Evolutionary conservation across 164 flowering plant species (phyloP), one percentile per base, ranked within the genome.

Genomic region (Vitis rotundifolia): DNA sequence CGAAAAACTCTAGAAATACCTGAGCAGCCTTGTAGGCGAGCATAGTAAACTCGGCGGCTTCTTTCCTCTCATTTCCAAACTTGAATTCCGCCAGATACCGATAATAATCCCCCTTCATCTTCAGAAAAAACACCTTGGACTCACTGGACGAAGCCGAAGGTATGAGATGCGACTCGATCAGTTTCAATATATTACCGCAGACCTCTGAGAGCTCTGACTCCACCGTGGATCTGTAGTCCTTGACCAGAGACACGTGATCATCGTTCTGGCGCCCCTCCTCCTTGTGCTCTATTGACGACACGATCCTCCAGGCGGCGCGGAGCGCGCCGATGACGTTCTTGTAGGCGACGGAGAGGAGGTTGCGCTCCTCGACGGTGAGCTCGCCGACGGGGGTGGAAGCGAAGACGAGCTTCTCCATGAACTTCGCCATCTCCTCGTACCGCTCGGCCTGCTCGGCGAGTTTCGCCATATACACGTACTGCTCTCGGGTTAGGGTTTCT

Each of bases 41-140:
- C 83, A 80, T 80, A 10, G 83, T 77, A 7, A 77, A 78, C 61
- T 80, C 81, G n/a, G 81, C 83, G 28, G 81, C 80, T 28, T 77
- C 65, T 28, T 77, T 75, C 67, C 81, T 59, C 70, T 80, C 77
- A 49, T 66, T 67, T 9, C 81, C 81, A 26, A 31, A 66, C 74
- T 75, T 77, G 63, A 80, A 80, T 67, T 80, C 83, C 3, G 83
- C 80, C 56, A 79, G 47, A 19, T 78, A 78, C 0, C 81, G 70
- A 61, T 71, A 58, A 61, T 79, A 79, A 76, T 79, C 82, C 2
- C 80, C 83, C 65, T 80, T 80, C 81, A 80, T 80, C 81, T 80
- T 80, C 66, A 80, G 47, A 51, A 71, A 80, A 59, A 77, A 80
- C 59, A 80, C 83, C 71, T 80, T 80, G 11, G 83, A 80, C 52